Evolutionary conservation across 768 basidiomycete species (phyloP), one percentile per base, ranked within the genome.

Genomic region (Russula olivacea): DNA sequence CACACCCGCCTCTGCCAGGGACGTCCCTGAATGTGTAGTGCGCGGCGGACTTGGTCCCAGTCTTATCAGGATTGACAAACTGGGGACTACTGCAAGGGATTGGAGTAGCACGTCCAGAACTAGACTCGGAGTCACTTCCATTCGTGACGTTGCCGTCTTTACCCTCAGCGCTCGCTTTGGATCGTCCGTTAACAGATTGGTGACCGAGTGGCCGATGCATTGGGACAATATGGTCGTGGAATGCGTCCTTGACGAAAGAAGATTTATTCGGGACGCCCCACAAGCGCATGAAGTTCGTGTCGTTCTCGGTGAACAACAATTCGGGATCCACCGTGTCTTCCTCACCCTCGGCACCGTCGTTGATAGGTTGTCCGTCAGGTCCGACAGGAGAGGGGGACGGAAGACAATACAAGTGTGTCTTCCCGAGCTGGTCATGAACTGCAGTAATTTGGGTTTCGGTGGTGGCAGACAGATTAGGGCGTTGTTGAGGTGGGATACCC

Each of bases 151-250:
- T 68, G 32, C 17, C 21, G n/a, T 19, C 54, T 56, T 38, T 41
- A 9, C 30, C 34, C 1, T 59, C 65, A 28, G 65, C 34, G 45
- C 38, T 63, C 23, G 70, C 65, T 50, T 67, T 49, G 64, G 50
- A 61, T n/a, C 49, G 38, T 14, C 65, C 53, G 6, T 68, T 66
- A 12, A 52, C 63, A 4, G 67, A 63, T 38, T 54, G 61, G 34
- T 55, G 55, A 36, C 71, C 74, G 69, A 77, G 76, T 6, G 89
- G 89, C 47, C 91, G 86, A 74, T 98, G 96, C 6, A 80, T 80
- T 1, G 86, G 85, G 67, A 99, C 87, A 73, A 99, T 92, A 73
- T 98, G 92, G 74, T 99, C 95, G 70, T 99, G 96, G 80, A 99
- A 99, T 12, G 90, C 95, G 71, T 99, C 97, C 76, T 99, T 99